phyloP scores from a whole-genome alignment of 2,329 filamentous ascomycete genomes.

The Lecanicillium sp. region DNA sequence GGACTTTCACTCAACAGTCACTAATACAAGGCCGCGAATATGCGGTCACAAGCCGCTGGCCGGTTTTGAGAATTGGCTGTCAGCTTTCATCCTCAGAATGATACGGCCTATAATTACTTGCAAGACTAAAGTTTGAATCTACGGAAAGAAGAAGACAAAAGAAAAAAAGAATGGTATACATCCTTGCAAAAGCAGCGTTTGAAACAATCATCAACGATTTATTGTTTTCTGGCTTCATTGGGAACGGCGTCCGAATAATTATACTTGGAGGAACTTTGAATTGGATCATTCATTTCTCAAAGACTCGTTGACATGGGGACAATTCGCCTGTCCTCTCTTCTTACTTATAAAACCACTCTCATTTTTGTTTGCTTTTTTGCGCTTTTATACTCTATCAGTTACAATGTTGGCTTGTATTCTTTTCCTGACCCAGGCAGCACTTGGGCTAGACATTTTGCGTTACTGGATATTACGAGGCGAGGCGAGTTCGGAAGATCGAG shows the following conservation, averaged over 20 bases:
- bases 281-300: slow-evolving; percentile 10
- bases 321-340: not conserved
- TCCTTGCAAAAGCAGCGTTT: slow-evolving; percentile 9
- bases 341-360: not conserved
- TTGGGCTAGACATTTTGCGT: slow-evolving; percentile 4
- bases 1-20: slow-evolving; percentile 63
- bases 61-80: no score
- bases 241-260: slow-evolving; percentile 9
- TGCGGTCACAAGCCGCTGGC: no score
- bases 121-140: slow-evolving; percentile 4
- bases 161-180: slow-evolving; percentile 5
- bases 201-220: not conserved
- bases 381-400: slow-evolving; percentile 8
- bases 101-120: no score
- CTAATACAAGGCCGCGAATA: slow-evolving; percentile 18
- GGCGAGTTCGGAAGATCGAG: slow-evolving; percentile 3
- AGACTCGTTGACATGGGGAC: slow-evolving; percentile 2
- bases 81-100: no score
- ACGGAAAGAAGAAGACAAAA: slow-evolving; percentile 3
- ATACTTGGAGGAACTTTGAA: not conserved
- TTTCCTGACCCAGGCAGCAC: slow-evolving; percentile 5
- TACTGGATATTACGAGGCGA: slow-evolving; percentile 6
- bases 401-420: not conserved
- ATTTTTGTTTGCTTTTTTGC: slow-evolving; percentile 11
- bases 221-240: slow-evolving; percentile 2